Base-by-base conservation (phyloP, 305 asterid genomes). In the Fraxinus baroniana region DNA sequence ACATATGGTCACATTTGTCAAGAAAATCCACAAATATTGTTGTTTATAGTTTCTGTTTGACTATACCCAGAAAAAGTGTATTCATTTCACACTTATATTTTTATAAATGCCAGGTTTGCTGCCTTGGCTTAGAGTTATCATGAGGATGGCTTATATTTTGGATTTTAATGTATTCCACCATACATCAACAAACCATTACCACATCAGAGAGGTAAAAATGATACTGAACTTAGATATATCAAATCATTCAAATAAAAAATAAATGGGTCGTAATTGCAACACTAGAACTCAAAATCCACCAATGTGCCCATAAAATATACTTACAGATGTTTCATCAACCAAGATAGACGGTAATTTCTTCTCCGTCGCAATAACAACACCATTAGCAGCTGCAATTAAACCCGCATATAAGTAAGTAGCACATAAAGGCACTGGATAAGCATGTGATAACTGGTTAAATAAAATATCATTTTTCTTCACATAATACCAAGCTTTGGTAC, bases 361-460 rank as follows among this genome's bases (percentile, higher is more conserved):
- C 90, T 96, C 99, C 10, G 99, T 94, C 33, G 98, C 98, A 87
- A 95, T 94, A 66, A 96, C 98, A 81, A 96, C 99, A 10, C 98
- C 99, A 91, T 96, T 96, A 76, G 99, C 94, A 90, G 98, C 98
- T 94, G 94, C 89, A 91, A 83, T 36, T 76, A 86, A 46, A 80
- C 60, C 73, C 9, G 46, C 17, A 52, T 1, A 79, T 7, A 26
- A 37, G 71, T 71, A 49, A 73, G 46, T 41, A 35, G 80, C 17
- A 9, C 41, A 71, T 1, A 17, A 35, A 78, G 79, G 17, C 36
- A 13, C 28, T 28, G 18, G 12, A 22, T 10, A 72, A 71, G 55
- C 32, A 33, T 7, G 24, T 60, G 74, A 28, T 52, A 81, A 74
- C 24, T 28, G 12, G 9, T 55, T 15, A 7, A 20, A 7, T 17